Evolutionary conservation across 495 filamentous ascomycete genomes (phyloP).

Genomic region (Jackrogersella multiformis): DNA sequence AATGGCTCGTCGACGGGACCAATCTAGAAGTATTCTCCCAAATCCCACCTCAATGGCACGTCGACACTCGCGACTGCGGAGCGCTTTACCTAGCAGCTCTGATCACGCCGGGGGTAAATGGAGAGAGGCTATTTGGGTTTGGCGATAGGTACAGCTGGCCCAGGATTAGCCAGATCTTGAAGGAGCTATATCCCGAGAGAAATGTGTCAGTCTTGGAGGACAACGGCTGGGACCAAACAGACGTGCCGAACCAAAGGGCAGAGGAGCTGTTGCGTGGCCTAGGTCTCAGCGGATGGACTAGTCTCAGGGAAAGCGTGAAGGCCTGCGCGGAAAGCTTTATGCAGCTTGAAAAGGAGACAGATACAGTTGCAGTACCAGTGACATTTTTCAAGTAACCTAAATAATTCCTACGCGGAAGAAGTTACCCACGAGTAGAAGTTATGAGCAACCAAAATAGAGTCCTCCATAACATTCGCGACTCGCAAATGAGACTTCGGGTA

Average conservation of each 20-base stretch:
- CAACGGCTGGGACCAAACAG: conserved; percentile 46
- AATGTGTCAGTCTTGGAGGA: conserved; percentile 40
- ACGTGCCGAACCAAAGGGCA: conserved; percentile 46
- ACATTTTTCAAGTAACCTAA: too few relatives aligned
- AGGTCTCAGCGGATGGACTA: conserved; percentile 48
- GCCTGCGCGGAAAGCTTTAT: conserved; percentile 22
- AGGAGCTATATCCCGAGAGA: conserved; percentile 43
- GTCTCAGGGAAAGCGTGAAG: conserved; percentile 48
- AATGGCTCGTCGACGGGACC: conserved; percentile 43
- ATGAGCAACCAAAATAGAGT: too few relatives aligned
- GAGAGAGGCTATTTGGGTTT: conserved; percentile 49
- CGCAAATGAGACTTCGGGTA: too few relatives aligned
- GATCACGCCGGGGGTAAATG: conserved; percentile 37
- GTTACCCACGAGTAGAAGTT: too few relatives aligned
- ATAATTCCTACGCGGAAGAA: too few relatives aligned
- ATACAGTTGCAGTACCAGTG: too few relatives aligned
- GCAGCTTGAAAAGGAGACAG: too few relatives aligned
- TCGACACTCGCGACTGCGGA: conserved; percentile 45
- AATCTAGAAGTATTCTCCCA: conserved; percentile 25
- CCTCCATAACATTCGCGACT: too few relatives aligned
- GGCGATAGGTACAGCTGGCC: conserved; percentile 47
- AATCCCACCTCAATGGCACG: conserved; percentile 49
- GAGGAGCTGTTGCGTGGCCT: conserved; percentile 45
- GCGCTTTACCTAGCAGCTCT: conserved; percentile 48
- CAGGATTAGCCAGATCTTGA: conserved; percentile 44